Evolutionary conservation across 257 asterid species (phyloP).

Genomic region (Jaltomata sinuosa): DNA sequence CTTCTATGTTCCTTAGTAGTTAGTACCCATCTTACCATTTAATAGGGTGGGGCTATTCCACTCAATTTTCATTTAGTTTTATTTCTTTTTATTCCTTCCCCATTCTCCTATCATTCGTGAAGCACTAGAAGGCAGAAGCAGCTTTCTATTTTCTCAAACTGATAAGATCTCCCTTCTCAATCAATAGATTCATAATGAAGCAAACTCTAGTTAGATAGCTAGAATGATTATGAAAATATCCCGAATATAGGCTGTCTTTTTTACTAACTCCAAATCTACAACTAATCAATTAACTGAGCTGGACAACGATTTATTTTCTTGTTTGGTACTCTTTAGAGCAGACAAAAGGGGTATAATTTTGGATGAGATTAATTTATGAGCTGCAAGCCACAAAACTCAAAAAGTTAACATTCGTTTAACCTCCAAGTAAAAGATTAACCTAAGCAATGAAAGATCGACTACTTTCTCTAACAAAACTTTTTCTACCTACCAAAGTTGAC

Average conservation of each 20-base stretch:
- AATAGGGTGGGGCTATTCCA: neutral
- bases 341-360: neutral
- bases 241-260: neutral
- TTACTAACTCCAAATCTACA: neutral
- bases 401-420: neutral
- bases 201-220: neutral
- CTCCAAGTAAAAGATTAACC: neutral
- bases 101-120: neutral
- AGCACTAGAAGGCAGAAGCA: neutral
- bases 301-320: neutral
- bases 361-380: neutral
- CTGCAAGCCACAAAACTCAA: neutral
- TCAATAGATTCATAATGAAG: neutral
- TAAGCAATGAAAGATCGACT: neutral
- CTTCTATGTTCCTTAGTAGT: neutral
- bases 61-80: neutral
- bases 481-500: neutral
- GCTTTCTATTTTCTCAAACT: neutral
- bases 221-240: neutral
- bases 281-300: neutral
- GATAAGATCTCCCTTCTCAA: neutral
- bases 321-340: neutral
- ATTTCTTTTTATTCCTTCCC: neutral
- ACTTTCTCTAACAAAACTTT: neutral
- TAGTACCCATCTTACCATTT: neutral